Evolutionary conservation across 148 eudicot species (phyloP), one percentile per base, ranked within the genome.

Genomic region (Silene uniflora): DNA sequence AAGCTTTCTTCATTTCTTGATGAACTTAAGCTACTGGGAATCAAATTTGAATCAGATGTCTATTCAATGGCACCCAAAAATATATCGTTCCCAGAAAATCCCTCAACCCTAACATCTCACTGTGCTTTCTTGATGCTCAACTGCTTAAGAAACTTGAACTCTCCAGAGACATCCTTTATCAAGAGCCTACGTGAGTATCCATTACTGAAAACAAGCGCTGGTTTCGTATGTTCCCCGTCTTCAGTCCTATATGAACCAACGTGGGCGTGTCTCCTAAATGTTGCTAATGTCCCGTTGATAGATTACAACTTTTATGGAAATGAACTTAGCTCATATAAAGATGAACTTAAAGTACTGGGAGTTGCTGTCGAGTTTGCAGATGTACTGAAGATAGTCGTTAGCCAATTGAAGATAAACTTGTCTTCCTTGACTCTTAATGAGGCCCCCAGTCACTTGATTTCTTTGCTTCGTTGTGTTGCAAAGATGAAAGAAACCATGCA

Each of bases 301-400:
- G 82, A 79, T 52, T 61, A 67, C 8, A 27, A 66, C n/a, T 79
- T 79, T 25, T 73, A 79, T 67, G 81, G 77, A 10, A 18, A 60
- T 25, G 62, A 19, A 42, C 19, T 73, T 6, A 14, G 54, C 46
- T 25, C 17, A 0, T 79, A 73, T 19, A 10, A 25, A 44, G 56
- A 67, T 59, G 77, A 79, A 9, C 76, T 79, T 1, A 73, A 67
- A 44, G 54, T n/a, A 14, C 3, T 79, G 0, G 81, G 77, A 14
- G 81, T 79, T 25, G 68, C 62, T n/a, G 77, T 67, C 46, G 73
- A 73, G 63, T 32, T 47, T 67, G 22, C 11, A 29, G 67, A 79
- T 47, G 70, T 60, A 22, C 7, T 79, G 73, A 79, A 74, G 54
- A 67, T 68, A 67, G 39, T 74, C 18, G 24, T 66, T 10, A 9